Conservation (phyloP, 2,329 filamentous ascomycete species). For the Didymella pomorum region DNA sequence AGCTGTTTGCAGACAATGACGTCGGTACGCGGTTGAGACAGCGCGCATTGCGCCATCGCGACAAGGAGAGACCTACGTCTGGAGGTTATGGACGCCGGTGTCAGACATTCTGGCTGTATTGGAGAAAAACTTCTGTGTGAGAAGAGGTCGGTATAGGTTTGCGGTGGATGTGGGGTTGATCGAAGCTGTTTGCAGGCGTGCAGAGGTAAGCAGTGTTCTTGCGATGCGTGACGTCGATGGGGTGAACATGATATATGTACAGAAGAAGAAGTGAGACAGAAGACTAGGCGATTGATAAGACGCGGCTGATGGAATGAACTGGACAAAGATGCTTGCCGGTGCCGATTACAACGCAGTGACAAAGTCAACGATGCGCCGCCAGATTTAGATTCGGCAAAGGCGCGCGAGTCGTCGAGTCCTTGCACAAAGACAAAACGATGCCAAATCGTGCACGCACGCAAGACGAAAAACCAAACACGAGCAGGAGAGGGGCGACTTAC, state of each 20-base stretch:
- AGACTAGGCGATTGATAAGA: constrained; percentile 47
- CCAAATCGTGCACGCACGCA: constrained; percentile 11
- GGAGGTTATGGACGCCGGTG: constrained; percentile 60
- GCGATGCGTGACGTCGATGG: constrained; percentile 45
- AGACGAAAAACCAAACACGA: constrained; percentile 9
- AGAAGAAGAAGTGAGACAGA: constrained; percentile 31
- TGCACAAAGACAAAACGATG: constrained; percentile 30
- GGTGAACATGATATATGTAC: constrained; percentile 53
- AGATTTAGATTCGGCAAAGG: constrained; percentile 39
- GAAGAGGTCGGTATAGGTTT: constrained; percentile 45
- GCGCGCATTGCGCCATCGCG: constrained; percentile 7
- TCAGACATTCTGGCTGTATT: constrained; percentile 55
- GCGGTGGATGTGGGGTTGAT: constrained; percentile 37
- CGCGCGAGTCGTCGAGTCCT: constrained; percentile 30
- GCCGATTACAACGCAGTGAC: constrained; percentile 42
- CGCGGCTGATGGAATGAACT: constrained; percentile 46
- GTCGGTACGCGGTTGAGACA: constrained; percentile 18
- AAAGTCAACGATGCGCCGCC: constrained; percentile 20
- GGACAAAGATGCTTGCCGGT: constrained; percentile 29
- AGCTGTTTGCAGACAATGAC: constrained; percentile 20
- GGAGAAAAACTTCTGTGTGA: constrained; percentile 52
- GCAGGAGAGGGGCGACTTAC: constrained; percentile 37
- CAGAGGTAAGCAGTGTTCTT: constrained; percentile 55
- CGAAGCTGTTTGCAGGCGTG: constrained; percentile 48
- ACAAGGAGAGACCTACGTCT: constrained; percentile 47